Base-by-base conservation (phyloP, 805 yeast species). In the Spathaspora gorwiae region DNA sequence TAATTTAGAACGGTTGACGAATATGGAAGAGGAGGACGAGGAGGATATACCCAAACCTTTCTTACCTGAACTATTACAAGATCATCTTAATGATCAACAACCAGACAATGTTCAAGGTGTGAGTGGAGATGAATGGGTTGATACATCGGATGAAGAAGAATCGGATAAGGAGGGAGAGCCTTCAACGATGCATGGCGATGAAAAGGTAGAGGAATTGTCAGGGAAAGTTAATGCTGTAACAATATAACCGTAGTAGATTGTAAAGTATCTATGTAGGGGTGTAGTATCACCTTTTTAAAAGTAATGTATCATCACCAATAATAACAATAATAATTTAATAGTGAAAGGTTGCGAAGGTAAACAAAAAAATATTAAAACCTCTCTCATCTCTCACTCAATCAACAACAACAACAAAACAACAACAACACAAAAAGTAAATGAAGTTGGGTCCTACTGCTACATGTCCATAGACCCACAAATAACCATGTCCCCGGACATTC, bases 41-140 rank as follows among this genome's bases (percentile, higher is more conserved):
- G 57, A 51, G 9, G 63, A 60, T 39, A 61, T 52, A 26, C 79
- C 79, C 4, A 72, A 73, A 48, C 82, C 78, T 13, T 78, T 76
- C 49, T 62, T 78, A 45, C 73, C 76, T 6, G 66, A 70, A 41
- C 58, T 56, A 40, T 65, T 54, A 47, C 54, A 29, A 5, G 32
- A 29, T 29, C 32, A 29, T 11, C 9, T 9, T 29, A 9, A 9
- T 29, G 12, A 29, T 29, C 32, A 9, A 9, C 32, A 29, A 5
- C 32, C 32, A 10, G 32, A 31, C n/a, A 26, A 14, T 5, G 27
- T 12, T 30, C n/a, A 32, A 8, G 19, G 6, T 26, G 39, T 24
- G 11, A 40, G 36, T 11, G 48, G 48, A 12, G 49, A 42, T 19
- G 54, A 53, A 13, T 49, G 52, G 54, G 52, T 47, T 6, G 55